These are phyloP conservation scores for Plantago coronopus DNA, from an alignment of 305 asterid genomes.

Conservation along the genomic window DNA sequence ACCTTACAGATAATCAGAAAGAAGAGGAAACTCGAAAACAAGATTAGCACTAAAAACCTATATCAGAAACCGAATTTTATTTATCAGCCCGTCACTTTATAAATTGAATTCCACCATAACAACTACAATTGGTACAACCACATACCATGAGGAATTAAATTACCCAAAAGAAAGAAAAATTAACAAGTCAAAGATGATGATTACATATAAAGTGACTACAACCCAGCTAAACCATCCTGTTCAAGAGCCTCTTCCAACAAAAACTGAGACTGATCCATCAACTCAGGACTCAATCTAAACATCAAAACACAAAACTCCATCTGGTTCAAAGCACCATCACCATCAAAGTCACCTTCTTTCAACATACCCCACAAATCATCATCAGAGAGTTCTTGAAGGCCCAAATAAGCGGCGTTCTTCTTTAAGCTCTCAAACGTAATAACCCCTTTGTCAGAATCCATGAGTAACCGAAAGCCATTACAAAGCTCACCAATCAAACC, in stretches of 20 bases:
- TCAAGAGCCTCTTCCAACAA: constrained; percentile 61
- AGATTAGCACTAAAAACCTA: too few relatives aligned
- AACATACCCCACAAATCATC: constrained; percentile 63
- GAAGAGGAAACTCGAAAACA: too few relatives aligned
- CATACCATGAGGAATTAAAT: constrained; percentile 15
- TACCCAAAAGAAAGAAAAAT: constrained; percentile 4
- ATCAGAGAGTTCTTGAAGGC: constrained; percentile 64
- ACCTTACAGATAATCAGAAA: too few relatives aligned
- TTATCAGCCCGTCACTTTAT: neutral
- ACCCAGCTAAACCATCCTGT: constrained; percentile 34
- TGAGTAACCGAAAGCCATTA: constrained; percentile 61
- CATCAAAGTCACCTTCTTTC: constrained; percentile 75
- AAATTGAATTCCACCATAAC: neutral
- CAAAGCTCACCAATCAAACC: constrained; percentile 73
- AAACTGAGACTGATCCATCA: constrained; percentile 70
- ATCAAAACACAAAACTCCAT: constrained; percentile 86
- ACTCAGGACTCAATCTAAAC: constrained; percentile 83
- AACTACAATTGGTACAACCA: constrained; percentile 22
- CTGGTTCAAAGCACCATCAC: constrained; percentile 79
- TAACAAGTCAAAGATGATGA: neutral
- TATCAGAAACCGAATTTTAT: neutral
- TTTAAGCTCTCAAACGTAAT: constrained; percentile 74
- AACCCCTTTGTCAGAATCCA: constrained; percentile 61
- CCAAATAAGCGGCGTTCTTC: constrained; percentile 55
- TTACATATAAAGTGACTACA: constrained; percentile 19